phyloP scores from a whole-genome alignment of 768 basidiomycete species.

The Russula olivacea region DNA sequence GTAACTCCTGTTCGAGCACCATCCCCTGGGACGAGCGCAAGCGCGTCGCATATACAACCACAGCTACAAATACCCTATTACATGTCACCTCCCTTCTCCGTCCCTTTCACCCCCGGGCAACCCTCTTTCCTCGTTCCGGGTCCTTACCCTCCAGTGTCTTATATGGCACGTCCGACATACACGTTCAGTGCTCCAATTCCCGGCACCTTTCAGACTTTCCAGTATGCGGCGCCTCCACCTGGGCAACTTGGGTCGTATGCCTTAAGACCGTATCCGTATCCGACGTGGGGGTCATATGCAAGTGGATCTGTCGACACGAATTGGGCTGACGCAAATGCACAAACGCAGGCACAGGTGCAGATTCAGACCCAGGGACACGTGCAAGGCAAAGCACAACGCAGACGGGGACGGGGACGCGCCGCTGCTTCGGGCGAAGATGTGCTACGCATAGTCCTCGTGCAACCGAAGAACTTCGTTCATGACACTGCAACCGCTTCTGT shows the following conservation, averaged over 20 bases:
- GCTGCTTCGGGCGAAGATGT: neutral
- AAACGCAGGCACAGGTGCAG: slow-evolving; percentile 5
- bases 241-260: slow-evolving; percentile 10
- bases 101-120: slow-evolving; percentile 27
- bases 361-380: neutral
- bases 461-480: slow-evolving; percentile 4
- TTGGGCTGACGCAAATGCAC: slow-evolving; percentile 10
- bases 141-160: slow-evolving; percentile 29
- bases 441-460: slow-evolving; percentile 17
- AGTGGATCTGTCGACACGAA: slow-evolving; percentile 1
- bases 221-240: slow-evolving; percentile 15
- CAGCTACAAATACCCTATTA: slow-evolving; percentile 34
- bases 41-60: slow-evolving; percentile 27
- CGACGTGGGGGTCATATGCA: slow-evolving; percentile 16
- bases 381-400: slow-evolving; percentile 6
- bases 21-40: slow-evolving; percentile 16
- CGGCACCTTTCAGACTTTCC: slow-evolving; percentile 5
- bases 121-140: slow-evolving; percentile 26
- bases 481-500: neutral
- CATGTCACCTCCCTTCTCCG: slow-evolving; percentile 34
- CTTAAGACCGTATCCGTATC: slow-evolving; percentile 26
- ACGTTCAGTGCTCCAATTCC: slow-evolving; percentile 9
- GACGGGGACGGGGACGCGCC: slow-evolving; percentile 8
- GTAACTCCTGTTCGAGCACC: neutral
- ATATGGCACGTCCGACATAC: slow-evolving; percentile 23